A percentile compares a stretch with the other conserved stretches of the same genome.
phyloP scores from a whole-genome alignment of 768 basidiomycete genomes.

The Tricholoma furcatifolium region DNA sequence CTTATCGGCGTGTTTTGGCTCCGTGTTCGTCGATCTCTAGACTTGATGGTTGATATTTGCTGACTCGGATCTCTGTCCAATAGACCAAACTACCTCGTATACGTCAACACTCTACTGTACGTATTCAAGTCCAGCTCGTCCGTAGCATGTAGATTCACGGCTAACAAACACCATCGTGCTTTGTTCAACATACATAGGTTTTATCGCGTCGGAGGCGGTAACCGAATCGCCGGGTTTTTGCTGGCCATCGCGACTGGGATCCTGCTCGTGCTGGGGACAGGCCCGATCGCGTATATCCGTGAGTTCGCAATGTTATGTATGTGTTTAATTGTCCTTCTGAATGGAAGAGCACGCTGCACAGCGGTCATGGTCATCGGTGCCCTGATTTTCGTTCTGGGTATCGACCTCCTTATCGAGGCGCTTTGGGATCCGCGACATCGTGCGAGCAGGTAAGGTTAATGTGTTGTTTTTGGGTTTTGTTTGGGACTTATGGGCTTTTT shows the following conservation, averaged over 20 bases:
- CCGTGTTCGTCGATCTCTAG: slow-evolving; percentile 64
- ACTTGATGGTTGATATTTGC: no score
- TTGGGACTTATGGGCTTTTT: slow-evolving; percentile 18
- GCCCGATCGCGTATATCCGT: slow-evolving; percentile 92
- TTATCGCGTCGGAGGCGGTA: slow-evolving; percentile 91
- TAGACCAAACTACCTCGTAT: slow-evolving; percentile 84
- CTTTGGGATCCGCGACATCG: slow-evolving; percentile 94
- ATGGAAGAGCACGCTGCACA: slow-evolving; percentile 30
- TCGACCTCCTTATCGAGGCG: slow-evolving; percentile 94
- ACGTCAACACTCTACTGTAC: slow-evolving; percentile 82
- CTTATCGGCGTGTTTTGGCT: slow-evolving; percentile 74
- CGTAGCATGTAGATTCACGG: background rate
- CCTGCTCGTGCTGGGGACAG: slow-evolving; percentile 80
- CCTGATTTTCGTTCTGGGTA: slow-evolving; percentile 90
- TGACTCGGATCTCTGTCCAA: slow-evolving; percentile 12
- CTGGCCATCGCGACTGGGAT: slow-evolving; percentile 72
- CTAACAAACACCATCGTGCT: background rate
- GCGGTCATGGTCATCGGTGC: slow-evolving; percentile 91
- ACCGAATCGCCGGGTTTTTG: slow-evolving; percentile 80
- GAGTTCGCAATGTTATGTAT: slow-evolving; percentile 21
- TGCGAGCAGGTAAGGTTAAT: slow-evolving; percentile 57
- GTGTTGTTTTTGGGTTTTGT: background rate
- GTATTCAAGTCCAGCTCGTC: background rate
- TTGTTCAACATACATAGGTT: no score
- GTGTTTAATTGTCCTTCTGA: background rate